Evolutionary conservation across 192 early-diverging fungal species (phyloP), one percentile per base, ranked within the genome.

Genomic region (Linnemannia elongata): DNA sequence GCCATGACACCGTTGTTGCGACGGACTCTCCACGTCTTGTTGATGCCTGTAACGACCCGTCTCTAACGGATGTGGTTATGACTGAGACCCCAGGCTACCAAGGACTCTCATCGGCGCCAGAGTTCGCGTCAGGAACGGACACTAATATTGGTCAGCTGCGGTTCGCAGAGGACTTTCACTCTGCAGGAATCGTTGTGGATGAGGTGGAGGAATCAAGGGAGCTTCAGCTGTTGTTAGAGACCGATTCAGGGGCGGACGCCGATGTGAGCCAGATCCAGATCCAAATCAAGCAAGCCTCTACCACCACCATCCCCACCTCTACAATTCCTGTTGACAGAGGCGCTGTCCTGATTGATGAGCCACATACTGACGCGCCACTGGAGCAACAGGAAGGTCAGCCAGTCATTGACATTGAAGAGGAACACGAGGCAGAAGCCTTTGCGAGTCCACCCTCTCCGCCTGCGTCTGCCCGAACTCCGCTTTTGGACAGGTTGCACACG

Each of bases 401-500:
- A 15, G 1, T 33, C 15, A 33, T 33, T 30, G 60, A 15, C 12
- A 33, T 66, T 13, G 27, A 27, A 1, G 60, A 33, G 30, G 60
- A 66, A 66, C 30, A 10, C 13, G 10, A 1, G 1, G 3, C 30
- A 66, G 60, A 27, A 33, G 12, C 13, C 30, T 15, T 33, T 3
- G 60, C 3, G 13, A 15, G 9, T 13, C 60, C 60, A 35, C 24
- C 4, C 10, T 6, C 27, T 10, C 60, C 33, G 30, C 60, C 7
- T 66, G 13, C 9, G 13, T 66, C 30, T 66, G 7, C 3, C 30
- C n/a, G 60, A 1, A 66, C 60, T 35, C 27, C 69, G 5, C 63
- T 80, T 38, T 30, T 81, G 60, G 80, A 81, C 20, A 73, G 54
- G 4, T 33, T 81, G 12, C 39, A 74, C 30, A 45, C 73, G 4